These are phyloP conservation scores for Penicillium coprophilum DNA, from an alignment of 495 filamentous ascomycete species.

Conservation along the genomic window DNA sequence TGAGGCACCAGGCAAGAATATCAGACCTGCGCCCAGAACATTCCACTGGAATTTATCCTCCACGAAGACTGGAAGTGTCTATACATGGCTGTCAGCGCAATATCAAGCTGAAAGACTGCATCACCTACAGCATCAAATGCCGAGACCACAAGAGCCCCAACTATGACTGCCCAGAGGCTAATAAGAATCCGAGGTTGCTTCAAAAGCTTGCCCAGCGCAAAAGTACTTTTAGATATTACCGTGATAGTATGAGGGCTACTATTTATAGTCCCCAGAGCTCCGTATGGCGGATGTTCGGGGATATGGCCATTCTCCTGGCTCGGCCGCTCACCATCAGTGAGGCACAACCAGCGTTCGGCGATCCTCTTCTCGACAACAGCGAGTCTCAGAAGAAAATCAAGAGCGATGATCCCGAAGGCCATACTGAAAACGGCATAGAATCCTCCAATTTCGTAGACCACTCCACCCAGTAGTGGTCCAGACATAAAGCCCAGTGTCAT, in stretches of 20 bases:
- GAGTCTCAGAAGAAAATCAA: slow-evolving; percentile 64
- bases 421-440: slow-evolving; percentile 68
- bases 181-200: slow-evolving; percentile 20
- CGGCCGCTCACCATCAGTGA: slow-evolving; percentile 9
- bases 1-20: slow-evolving; percentile 65
- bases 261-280: not conserved
- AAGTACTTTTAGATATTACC: not conserved
- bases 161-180: slow-evolving; percentile 19
- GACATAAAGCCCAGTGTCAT: slow-evolving; percentile 64
- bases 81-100: not conserved
- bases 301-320: slow-evolving; percentile 11
- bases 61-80: slow-evolving; percentile 59
- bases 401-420: slow-evolving; percentile 58
- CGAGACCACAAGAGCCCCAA: slow-evolving; percentile 19
- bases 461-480: slow-evolving; percentile 68
- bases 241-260: not conserved
- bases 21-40: slow-evolving; percentile 62
- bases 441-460: slow-evolving; percentile 62
- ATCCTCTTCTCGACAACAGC: slow-evolving; percentile 70
- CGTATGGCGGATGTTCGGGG: slow-evolving; percentile 8
- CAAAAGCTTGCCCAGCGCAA: slow-evolving; percentile 11
- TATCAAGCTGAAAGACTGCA: not conserved
- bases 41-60: slow-evolving; percentile 60
- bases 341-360: slow-evolving; percentile 53
- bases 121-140: slow-evolving; percentile 22